Base-by-base conservation (phyloP, 1,284 basidiomycete species). In the Agaricales sp. region DNA sequence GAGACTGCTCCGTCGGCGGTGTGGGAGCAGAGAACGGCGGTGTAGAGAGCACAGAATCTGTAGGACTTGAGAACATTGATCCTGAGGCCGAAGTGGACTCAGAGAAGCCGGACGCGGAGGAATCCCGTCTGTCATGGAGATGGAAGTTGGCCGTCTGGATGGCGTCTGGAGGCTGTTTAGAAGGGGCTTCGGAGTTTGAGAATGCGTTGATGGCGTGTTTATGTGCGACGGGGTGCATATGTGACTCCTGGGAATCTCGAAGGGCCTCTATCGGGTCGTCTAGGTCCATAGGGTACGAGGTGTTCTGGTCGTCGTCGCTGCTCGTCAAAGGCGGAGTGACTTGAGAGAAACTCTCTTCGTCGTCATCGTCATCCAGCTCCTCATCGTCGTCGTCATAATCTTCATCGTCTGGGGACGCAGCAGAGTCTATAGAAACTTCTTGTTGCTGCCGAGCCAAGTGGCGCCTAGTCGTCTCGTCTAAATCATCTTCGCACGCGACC, bases 401-500 rank as follows among this genome's bases (percentile, higher is more conserved):
- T 47, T 62, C 55, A 45, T 60, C 61, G 38, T 70, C 67, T 26
- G 64, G 63, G 18, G 66, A 65, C 6, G 6, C 19, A 20, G 13
- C n/a, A 41, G 39, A 16, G 16, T 41, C 39, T n/a, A 41, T 18
- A 16, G 18, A 4, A 53, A 67, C 62, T 48, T 63, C 60, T 23
- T 71, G 58, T 56, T 49, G 57, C 55, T 37, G 55, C 54, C 37
- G 51, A 54, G 56, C 58, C 12, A 46, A 14, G 26, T 43, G 25
- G 20, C 46, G 39, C 38, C 48, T 41, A 50, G 23, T 46, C 50
- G 11, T 55, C 23, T 53, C 47, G 48, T 73, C 69, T 23, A 76
- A 54, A 59, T 82, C 80, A 45, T 82, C 82, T 55, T 85, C 82
- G 51, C 74, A 79, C 39, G 84, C 71, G 57, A 87, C 85, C 77